Evolutionary conservation across 2,329 filamentous ascomycete genomes (phyloP), one percentile per base, ranked within the genome.

Genomic region (Colletotrichum sp.): DNA sequence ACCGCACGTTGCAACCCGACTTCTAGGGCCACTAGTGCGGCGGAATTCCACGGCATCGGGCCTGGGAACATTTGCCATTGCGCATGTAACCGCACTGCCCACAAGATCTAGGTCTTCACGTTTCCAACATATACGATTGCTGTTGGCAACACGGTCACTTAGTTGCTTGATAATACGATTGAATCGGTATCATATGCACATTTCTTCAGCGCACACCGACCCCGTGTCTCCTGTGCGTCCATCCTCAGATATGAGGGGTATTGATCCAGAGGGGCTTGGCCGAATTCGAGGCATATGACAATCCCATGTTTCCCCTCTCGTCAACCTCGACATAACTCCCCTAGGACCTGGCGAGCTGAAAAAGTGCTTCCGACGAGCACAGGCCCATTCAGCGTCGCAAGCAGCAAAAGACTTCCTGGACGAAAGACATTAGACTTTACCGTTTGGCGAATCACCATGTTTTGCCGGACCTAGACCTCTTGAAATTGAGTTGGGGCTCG

Each of bases 31-130:
- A 59, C 57, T 73, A 73, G 73, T 69, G 70, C 64, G 44, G 48
- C 64, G 73, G 73, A 75, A 68, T 69, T 76, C 74, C 74, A 76
- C 74, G 16, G 32, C 44, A 16, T 28, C 28, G 64, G 24, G 39
- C 44, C 28, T 52, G 44, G 62, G n/a, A 10, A 32, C 34, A 32
- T n/a, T 8, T 52, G 44, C 44, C 44, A 22, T 52, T 52, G 44
- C 44, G n/a, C n/a, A 52, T 13, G 28, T 15, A 16, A 59, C 55
- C 24, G n/a, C 8, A 32, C 24, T 26, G 24, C 7, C 22, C 30
- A 26, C 62, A 22, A 44, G 34, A n/a, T 66, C 28, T 15, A 48
- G 36, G 13, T 18, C 36, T 48, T 30, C 39, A 48, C 18, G 16
- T 48, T 65, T 24, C 16, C 44, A 52, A 52, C n/a, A 24, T 1